Percentiles rank a stretch among this genome's conserved stretches.
phyloP scores from a whole-genome alignment of 768 basidiomycete species.

The Mycena rebaudengoi region DNA sequence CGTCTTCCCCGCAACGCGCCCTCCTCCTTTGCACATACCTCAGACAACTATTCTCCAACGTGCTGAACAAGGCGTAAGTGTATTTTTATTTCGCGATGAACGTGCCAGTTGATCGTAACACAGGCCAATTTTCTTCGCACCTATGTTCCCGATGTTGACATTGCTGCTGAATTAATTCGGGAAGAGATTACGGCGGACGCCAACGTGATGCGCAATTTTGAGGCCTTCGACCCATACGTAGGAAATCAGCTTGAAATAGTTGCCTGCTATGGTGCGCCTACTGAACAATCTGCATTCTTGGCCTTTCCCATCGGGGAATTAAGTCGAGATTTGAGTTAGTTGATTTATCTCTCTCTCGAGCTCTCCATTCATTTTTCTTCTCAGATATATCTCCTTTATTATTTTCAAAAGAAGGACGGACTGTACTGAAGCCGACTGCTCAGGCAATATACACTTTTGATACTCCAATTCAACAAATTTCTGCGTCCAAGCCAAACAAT shows the following conservation, averaged over 20 bases:
- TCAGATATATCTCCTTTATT: conserved; percentile 62
- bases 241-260: conserved; percentile 63
- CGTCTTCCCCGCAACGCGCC: conserved; percentile 68
- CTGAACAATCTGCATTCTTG: conserved; percentile 40
- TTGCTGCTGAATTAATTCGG: conserved; percentile 73
- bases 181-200: conserved; percentile 61
- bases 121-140: conserved; percentile 80
- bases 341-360: background rate
- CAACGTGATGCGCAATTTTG: conserved; percentile 39
- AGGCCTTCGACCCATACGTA: conserved; percentile 62
- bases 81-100: background rate
- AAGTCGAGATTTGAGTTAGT: conserved; percentile 67
- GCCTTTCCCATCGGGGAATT: conserved; percentile 74
- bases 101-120: background rate
- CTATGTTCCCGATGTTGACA: conserved; percentile 75
- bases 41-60: conserved; percentile 52
- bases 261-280: conserved; percentile 34
- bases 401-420: conserved; percentile 32
- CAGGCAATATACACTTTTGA: conserved; percentile 56
- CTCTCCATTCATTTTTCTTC: conserved; percentile 6
- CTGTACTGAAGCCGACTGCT: conserved; percentile 50
- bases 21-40: conserved; percentile 40
- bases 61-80: conserved; percentile 72
- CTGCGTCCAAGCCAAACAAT: conserved; percentile 36
- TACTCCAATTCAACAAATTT: conserved; percentile 76